phyloP scores from a whole-genome alignment of 1,284 basidiomycete genomes.

The Takashimella koratensis region DNA sequence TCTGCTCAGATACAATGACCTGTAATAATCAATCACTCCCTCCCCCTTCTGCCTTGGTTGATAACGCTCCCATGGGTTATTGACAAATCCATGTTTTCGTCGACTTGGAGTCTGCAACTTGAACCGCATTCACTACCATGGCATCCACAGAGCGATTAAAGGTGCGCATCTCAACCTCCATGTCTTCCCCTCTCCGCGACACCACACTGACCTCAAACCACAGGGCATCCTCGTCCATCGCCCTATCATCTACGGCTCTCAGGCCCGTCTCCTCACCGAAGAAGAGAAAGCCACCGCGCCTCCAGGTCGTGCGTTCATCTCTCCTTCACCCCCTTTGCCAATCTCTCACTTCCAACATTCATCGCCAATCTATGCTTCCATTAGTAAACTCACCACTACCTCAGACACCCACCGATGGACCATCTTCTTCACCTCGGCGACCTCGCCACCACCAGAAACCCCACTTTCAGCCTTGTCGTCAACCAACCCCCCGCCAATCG shows the following conservation, averaged over 20 bases:
- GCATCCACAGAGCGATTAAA: not conserved
- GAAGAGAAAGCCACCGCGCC: conserved; percentile 56
- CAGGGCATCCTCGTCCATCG: conserved; percentile 86
- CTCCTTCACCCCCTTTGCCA: conserved; percentile 1
- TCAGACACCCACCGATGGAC: conserved; percentile 97
- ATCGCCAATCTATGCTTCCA: no score
- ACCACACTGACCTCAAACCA: conserved; percentile 2
- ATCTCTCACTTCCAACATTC: no score
- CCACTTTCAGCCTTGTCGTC: conserved; percentile 56
- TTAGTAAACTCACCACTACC: conserved; percentile 46
- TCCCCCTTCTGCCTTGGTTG: no score
- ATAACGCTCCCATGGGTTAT: no score
- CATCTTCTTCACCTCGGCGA: conserved; percentile 73
- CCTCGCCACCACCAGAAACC: conserved; percentile 46
- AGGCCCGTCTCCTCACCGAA: conserved; percentile 73
- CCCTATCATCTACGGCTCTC: conserved; percentile 93
- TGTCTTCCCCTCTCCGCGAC: not conserved
- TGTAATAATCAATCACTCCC: no score
- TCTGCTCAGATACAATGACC: no score
- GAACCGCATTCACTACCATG: no score
- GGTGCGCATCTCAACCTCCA: not conserved
- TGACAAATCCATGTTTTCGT: no score
- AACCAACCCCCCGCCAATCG: conserved; percentile 18
- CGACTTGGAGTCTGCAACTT: no score
- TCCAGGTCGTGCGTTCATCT: conserved; percentile 34